phyloP scores from a whole-genome alignment of 2,329 filamentous ascomycete genomes.

The Beauveria scarabaeidicola region DNA sequence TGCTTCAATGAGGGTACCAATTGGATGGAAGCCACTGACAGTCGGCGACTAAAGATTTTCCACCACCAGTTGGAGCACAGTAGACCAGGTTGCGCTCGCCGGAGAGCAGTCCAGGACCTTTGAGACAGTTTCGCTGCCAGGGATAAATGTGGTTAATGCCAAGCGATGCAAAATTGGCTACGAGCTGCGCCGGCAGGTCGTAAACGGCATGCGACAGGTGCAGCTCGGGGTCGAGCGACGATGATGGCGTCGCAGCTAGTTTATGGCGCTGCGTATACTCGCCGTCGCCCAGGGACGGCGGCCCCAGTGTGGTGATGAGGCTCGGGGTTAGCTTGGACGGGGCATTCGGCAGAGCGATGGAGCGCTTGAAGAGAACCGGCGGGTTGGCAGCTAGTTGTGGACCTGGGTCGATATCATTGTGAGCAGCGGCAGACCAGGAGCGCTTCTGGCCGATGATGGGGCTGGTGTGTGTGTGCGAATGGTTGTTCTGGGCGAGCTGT shows the following conservation, averaged over 20 bases:
- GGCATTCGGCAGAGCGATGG: constrained; percentile 24
- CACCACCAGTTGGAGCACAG: constrained; percentile 68
- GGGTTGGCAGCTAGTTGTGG: constrained; percentile 8
- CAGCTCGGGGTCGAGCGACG: constrained; percentile 44
- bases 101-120: constrained; percentile 55
- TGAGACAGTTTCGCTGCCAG: constrained; percentile 69
- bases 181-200: constrained; percentile 49
- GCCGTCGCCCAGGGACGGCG: constrained; percentile 23
- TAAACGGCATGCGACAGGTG: constrained; percentile 56
- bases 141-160: constrained; percentile 70
- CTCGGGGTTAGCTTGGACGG: constrained; percentile 31
- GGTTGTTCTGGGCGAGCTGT: constrained; percentile 34
- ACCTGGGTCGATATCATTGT: constrained; percentile 12
- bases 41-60: constrained; percentile 67
- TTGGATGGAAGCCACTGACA: constrained; percentile 22
- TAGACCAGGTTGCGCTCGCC: constrained; percentile 68
- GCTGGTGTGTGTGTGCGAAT: constrained; percentile 27
- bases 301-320: constrained; percentile 32
- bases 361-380: constrained; percentile 25
- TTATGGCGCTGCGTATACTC: constrained; percentile 50
- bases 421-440: constrained; percentile 19
- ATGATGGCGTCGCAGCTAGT: constrained; percentile 45
- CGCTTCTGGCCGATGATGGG: constrained; percentile 38
- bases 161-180: constrained; percentile 54
- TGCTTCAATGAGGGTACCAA: not conserved